These are phyloP conservation scores for Danielia oregonensis DNA, from an alignment of 805 yeast genomes.

Conservation along the genomic window DNA sequence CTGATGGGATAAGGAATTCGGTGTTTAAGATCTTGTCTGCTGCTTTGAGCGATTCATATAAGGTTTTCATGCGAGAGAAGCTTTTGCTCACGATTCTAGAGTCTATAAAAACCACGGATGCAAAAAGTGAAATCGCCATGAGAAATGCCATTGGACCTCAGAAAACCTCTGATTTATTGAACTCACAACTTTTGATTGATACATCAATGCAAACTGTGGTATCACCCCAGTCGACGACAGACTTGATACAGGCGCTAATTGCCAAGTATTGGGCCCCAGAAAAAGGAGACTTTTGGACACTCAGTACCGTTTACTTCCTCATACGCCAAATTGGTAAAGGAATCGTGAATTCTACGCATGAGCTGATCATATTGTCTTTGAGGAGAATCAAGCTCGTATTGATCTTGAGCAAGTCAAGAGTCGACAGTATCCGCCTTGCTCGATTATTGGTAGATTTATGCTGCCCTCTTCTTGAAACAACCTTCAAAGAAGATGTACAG, in stretches of 20 bases:
- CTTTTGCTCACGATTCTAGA: conserved; percentile 32
- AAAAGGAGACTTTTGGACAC: conserved; percentile 29
- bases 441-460: conserved; percentile 17
- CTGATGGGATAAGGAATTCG: conserved; percentile 33
- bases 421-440: conserved; percentile 14
- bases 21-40: conserved; percentile 19
- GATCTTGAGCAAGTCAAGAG: conserved; percentile 17
- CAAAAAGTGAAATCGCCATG: conserved; percentile 23
- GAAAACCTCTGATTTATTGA: background rate
- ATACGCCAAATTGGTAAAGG: conserved; percentile 20
- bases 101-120: conserved; percentile 38
- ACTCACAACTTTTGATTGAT: background rate
- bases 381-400: conserved; percentile 38
- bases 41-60: conserved; percentile 18
- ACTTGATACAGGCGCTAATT: conserved; percentile 22
- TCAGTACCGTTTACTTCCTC: conserved; percentile 33
- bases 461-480: conserved; percentile 17
- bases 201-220: conserved; percentile 7
- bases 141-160: conserved; percentile 1
- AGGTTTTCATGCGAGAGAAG: conserved; percentile 20
- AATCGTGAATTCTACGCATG: background rate
- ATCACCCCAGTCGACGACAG: conserved; percentile 24
- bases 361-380: conserved; percentile 22
- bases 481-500: conserved; percentile 22
- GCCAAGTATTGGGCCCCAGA: conserved; percentile 15